These are phyloP conservation scores for Eucalyptus dawsonii DNA, from an alignment of 345 rosid species.

Conservation along the genomic window DNA sequence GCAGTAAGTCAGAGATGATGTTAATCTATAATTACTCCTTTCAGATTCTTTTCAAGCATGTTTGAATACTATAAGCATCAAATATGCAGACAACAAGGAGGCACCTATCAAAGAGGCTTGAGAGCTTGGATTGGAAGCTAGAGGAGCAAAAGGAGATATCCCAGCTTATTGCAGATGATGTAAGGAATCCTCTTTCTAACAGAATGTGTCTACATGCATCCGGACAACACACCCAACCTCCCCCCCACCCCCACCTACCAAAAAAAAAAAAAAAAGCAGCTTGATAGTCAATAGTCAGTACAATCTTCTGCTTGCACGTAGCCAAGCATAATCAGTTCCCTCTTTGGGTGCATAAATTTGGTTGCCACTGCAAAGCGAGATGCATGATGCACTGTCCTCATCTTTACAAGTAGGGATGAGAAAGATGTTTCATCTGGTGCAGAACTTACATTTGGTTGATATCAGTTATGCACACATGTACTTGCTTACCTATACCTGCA, in stretches of 20 bases:
- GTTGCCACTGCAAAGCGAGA: background rate
- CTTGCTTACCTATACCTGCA: background rate
- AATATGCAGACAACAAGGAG: constrained; percentile 65
- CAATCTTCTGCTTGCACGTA: background rate
- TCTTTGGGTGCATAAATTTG: background rate
- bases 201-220: background rate
- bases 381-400: background rate
- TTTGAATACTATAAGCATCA: background rate
- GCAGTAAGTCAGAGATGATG: constrained; percentile 32
- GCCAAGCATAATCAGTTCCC: background rate
- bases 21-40: background rate
- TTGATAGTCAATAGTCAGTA: background rate
- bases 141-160: constrained; percentile 72
- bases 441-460: background rate
- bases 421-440: background rate
- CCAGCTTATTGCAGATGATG: constrained; percentile 52
- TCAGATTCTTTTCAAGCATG: background rate
- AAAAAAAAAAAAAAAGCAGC: background rate
- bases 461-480: background rate
- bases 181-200: constrained; percentile 1
- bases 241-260: too few relatives aligned
- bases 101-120: constrained; percentile 68
- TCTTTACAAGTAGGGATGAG: background rate
- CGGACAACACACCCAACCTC: background rate
- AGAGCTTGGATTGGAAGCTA: constrained; percentile 75